These are phyloP conservation scores for Solanum chilense DNA, from an alignment of 257 asterid species.

Conservation along the genomic window DNA sequence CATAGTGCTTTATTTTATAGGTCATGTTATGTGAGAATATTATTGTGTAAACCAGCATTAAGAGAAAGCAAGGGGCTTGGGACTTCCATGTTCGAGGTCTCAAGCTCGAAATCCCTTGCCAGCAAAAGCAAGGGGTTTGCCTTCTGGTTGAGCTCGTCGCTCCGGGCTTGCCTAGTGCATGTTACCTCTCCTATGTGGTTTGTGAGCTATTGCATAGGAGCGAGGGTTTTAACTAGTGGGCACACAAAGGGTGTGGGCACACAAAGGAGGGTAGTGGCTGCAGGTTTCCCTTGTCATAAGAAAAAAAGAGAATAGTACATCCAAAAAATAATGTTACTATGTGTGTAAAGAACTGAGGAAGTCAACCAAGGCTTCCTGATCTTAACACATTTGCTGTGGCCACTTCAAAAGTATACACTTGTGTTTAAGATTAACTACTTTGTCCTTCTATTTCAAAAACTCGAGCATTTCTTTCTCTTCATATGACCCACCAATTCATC, in stretches of 20 bases:
- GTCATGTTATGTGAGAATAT: not conserved
- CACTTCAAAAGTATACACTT: not conserved
- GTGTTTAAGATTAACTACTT: not conserved
- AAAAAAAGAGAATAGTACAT: not conserved
- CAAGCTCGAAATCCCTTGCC: not conserved
- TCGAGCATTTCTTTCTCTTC: not conserved
- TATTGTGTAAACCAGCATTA: not conserved
- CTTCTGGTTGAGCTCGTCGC: not conserved
- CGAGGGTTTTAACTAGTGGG: not conserved
- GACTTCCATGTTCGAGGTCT: not conserved
- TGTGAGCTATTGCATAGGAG: not conserved
- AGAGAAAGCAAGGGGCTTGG: not conserved
- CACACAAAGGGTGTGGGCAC: not conserved
- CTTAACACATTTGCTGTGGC: not conserved
- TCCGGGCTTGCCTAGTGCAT: not conserved
- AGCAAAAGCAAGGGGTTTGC: not conserved
- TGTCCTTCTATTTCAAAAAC: not conserved
- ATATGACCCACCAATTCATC: not conserved
- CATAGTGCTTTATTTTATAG: not conserved
- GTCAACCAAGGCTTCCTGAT: not conserved
- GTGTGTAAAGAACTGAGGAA: not conserved
- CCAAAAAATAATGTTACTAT: not conserved
- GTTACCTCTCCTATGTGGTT: not conserved
- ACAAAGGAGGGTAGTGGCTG: not conserved
- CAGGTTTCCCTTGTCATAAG: not conserved